Evolutionary conservation across 2,329 filamentous ascomycete genomes (phyloP).

Genomic region (Beauveria caledonica): DNA sequence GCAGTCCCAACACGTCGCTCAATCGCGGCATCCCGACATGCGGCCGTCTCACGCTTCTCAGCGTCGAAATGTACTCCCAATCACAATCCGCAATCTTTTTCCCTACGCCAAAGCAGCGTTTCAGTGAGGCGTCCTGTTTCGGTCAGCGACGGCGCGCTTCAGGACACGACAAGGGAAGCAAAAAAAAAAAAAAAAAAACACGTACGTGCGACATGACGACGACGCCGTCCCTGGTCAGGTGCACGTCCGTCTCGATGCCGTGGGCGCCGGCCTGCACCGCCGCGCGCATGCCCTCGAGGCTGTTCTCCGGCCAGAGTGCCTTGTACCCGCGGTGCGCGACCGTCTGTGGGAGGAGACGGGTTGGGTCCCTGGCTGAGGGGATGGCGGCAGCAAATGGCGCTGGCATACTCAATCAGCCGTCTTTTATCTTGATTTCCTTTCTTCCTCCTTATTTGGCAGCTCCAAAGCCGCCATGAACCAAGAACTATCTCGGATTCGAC

Average conservation of each 20-base stretch:
- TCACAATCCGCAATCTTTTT: conserved; percentile 66
- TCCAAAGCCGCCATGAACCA: background rate
- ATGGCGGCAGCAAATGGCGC: conserved; percentile 28
- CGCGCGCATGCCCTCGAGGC: conserved; percentile 66
- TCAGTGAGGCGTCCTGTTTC: conserved; percentile 62
- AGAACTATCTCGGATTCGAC: background rate
- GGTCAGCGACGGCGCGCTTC: background rate
- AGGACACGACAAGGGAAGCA: no score
- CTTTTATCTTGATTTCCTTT: background rate
- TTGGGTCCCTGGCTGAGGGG: conserved; percentile 19
- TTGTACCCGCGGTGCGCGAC: conserved; percentile 78
- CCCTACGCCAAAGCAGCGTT: conserved; percentile 73
- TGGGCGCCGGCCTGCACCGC: conserved; percentile 68
- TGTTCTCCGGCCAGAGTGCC: conserved; percentile 74
- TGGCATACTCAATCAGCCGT: conserved; percentile 1
- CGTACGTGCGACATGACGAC: conserved; percentile 76
- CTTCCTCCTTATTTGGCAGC: background rate
- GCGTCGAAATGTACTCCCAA: conserved; percentile 62
- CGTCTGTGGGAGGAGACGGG: conserved; percentile 50
- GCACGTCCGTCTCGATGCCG: conserved; percentile 82
- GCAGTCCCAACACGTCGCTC: conserved; percentile 62
- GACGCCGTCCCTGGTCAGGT: conserved; percentile 72
- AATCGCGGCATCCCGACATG: conserved; percentile 66
- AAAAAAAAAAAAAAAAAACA: background rate
- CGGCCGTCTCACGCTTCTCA: conserved; percentile 60